These are phyloP conservation scores for Solanum commersonii DNA, from an alignment of 257 asterid species.

Conservation along the genomic window DNA sequence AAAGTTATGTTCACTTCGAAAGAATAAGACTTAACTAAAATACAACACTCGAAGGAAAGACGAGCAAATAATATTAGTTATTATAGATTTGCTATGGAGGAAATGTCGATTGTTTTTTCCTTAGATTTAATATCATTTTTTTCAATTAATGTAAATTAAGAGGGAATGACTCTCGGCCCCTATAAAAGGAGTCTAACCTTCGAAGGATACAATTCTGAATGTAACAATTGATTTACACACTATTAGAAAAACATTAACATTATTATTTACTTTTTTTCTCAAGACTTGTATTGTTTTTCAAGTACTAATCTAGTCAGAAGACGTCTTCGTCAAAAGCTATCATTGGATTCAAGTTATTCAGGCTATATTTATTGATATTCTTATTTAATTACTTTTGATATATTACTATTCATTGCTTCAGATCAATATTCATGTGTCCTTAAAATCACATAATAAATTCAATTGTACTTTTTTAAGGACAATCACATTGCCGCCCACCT, in stretches of 20 bases:
- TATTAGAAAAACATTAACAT: too few relatives aligned
- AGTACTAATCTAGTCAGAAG: too few relatives aligned
- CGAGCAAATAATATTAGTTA: not conserved
- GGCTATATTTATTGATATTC: not conserved
- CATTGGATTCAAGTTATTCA: not conserved
- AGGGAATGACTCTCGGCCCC: not conserved
- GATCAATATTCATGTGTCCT: not conserved
- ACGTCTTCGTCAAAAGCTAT: not conserved
- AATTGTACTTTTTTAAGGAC: not conserved
- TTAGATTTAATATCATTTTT: too few relatives aligned
- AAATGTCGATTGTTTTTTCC: too few relatives aligned
- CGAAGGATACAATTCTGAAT: too few relatives aligned
- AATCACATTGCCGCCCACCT: not conserved
- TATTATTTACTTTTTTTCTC: not conserved
- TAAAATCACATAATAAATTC: not conserved
- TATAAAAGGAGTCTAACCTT: not conserved
- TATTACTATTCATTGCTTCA: not conserved
- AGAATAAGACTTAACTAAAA: too few relatives aligned
- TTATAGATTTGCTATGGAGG: not conserved
- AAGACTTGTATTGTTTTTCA: not conserved
- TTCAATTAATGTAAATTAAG: not conserved
- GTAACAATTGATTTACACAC: not conserved
- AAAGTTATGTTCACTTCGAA: not conserved
- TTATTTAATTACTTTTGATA: not conserved
- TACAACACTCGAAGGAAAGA: not conserved